Base-by-base conservation (phyloP, 257 asterid species). In the Catharanthus roseus region DNA sequence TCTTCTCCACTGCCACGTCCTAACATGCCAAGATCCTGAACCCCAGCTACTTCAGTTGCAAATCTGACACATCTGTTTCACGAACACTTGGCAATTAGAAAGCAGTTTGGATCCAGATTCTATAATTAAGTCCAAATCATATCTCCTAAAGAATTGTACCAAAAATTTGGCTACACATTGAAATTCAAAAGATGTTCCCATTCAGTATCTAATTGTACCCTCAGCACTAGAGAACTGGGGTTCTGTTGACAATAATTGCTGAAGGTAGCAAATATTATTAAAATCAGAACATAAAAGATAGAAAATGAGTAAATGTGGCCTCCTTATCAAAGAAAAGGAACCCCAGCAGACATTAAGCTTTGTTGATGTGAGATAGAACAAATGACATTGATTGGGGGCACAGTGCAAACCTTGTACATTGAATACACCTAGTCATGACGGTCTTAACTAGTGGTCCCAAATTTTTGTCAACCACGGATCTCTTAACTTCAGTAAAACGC, bases 1-100 rank as follows among this genome's bases (percentile, higher is more conserved):
- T 95, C 99, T 89, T 95, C 99, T 77, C 98, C 99, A 77, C 99
- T 95, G 53, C 99, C 99, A 84, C 99, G 99, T 41, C 99, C 99
- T 79, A 95, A 78, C 87, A 95, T 86, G 73, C 99, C 99, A 72
- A 95, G 97, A 81, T 95, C 99, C 81, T 90, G 87, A 76, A 90
- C 96, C 36, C 99, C 99, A 73, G 99, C 99, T 62, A 95, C 60
- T 84, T 95, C 98, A 34, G 93, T 71, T 31, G 98, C 97, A 84
- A 95, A 95, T 80, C 99, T 85, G 68, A 95, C 99, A 72, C 99
- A 95, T 84, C 99, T 93, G 85, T 78, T 80, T 39, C 82, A 79
- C 16, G 66, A 74, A 42, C 65, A 81, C 6, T 42, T 16, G 67
- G 77, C 58, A 13, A 73, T 82, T 50, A 75, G 75, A 75, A 68